Evolutionary conservation across 805 yeast species (phyloP).

Genomic region (Pichia occidentalis): DNA sequence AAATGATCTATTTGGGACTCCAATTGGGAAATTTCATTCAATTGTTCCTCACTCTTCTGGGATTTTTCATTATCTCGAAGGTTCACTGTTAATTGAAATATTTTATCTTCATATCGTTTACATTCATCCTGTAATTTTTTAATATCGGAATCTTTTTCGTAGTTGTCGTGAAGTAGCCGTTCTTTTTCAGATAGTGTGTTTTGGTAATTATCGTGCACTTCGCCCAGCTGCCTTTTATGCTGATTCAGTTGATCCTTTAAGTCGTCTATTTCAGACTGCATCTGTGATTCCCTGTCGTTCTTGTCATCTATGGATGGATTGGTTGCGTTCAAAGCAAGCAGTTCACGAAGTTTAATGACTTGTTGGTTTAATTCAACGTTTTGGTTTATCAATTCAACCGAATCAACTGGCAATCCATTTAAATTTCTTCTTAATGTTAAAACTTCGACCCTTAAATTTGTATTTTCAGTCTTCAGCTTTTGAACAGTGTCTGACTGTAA

Average conservation of each 20-base stretch:
- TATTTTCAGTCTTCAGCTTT: conserved; percentile 35
- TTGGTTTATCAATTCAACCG: conserved; percentile 28
- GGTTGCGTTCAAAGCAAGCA: not conserved
- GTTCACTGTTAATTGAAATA: conserved; percentile 1
- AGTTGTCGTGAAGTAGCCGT: not conserved
- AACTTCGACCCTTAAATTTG: conserved; percentile 37
- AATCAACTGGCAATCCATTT: conserved; percentile 38
- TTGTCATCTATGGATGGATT: not conserved
- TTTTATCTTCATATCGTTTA: conserved; percentile 1
- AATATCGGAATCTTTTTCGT: conserved; percentile 4
- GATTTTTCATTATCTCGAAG: too few species aligned
- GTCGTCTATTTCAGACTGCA: not conserved
- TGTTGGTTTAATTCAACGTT: conserved; percentile 12
- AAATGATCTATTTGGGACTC: not conserved
- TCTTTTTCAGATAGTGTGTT: conserved; percentile 7
- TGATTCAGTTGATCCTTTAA: conserved; percentile 2
- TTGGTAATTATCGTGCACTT: not conserved
- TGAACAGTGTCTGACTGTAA: conserved; percentile 25
- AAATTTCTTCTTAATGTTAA: conserved; percentile 34
- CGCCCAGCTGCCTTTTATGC: not conserved
- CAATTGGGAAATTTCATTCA: not conserved
- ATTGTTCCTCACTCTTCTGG: too few species aligned
- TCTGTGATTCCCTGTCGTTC: not conserved
- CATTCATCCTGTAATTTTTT: conserved; percentile 8
- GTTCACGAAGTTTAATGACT: conserved; percentile 6